Percentiles rank a stretch among this genome's conserved stretches.
Evolutionary conservation across 768 basidiomycete genomes (phyloP).

Genomic region (Tricholoma saponaceum): DNA sequence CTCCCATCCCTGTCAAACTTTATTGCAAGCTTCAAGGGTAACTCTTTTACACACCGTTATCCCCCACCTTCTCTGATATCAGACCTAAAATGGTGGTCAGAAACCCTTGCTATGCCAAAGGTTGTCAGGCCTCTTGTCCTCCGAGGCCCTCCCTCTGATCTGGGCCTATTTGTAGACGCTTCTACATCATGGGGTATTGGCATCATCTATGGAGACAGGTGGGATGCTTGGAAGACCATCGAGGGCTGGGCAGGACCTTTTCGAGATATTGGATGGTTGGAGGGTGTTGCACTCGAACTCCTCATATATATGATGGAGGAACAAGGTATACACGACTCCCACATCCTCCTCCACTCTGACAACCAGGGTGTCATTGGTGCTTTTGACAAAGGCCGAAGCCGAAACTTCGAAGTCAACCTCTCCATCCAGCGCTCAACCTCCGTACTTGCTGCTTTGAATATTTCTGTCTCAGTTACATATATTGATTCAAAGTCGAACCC

Average conservation of each 20-base stretch:
- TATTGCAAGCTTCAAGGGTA: constrained; percentile 13
- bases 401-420: constrained; percentile 25
- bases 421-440: constrained; percentile 16
- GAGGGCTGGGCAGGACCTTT: constrained; percentile 11
- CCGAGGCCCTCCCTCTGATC: not conserved
- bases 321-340: constrained; percentile 3
- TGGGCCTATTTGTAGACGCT: not conserved
- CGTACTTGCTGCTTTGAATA: constrained; percentile 1
- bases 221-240: constrained; percentile 16
- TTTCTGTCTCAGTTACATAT: constrained; percentile 12
- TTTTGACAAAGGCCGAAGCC: constrained; percentile 24
- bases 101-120: not conserved
- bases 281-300: constrained; percentile 22
- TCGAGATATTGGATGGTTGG: constrained; percentile 22
- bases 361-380: constrained; percentile 34
- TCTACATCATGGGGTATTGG: constrained; percentile 1
- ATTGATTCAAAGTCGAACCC: constrained; percentile 15
- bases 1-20: constrained; percentile 23
- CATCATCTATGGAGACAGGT: constrained; percentile 8
- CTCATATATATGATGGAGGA: constrained; percentile 11
- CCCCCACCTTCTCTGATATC: constrained; percentile 15
- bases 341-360: constrained; percentile 26
- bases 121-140: not conserved
- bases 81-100: constrained; percentile 28
- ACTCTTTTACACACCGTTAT: constrained; percentile 8